Percentiles rank a stretch among this genome's conserved stretches.
Conservation (phyloP, 176 grass and related monocot genomes). For the Stipa capillata region DNA sequence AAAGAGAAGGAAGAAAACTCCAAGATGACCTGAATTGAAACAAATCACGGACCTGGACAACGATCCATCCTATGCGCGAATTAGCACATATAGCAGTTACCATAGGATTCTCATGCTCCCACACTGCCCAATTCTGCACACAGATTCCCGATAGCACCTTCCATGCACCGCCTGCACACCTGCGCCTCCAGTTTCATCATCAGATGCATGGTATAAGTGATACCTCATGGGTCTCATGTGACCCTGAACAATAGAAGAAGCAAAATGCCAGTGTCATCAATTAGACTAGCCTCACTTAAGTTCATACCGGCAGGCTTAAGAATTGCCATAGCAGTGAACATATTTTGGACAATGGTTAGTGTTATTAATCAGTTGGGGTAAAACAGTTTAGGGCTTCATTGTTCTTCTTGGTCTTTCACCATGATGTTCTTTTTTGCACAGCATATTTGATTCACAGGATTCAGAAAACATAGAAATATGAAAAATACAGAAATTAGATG, state of each 20-base stretch:
- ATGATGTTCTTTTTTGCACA: background rate
- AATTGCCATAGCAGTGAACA: background rate
- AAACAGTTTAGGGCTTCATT: background rate
- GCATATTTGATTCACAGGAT: too few relatives aligned
- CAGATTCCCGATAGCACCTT: conserved; percentile 29
- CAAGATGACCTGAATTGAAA: background rate
- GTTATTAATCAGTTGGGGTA: background rate
- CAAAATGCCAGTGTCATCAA: background rate
- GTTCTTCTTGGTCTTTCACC: background rate
- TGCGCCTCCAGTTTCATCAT: conserved; percentile 13
- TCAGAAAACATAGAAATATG: too few relatives aligned
- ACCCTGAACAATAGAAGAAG: background rate
- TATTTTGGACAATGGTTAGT: background rate
- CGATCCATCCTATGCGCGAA: background rate
- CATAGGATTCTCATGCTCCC: conserved; percentile 15
- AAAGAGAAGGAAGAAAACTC: conserved; percentile 6
- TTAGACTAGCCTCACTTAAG: background rate
- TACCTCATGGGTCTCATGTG: conserved; percentile 14
- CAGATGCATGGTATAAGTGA: conserved; percentile 10
- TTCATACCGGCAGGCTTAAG: background rate
- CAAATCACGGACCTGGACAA: conserved; percentile 16
- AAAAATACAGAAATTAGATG: too few relatives aligned
- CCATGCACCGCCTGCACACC: conserved; percentile 14
- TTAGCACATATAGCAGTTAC: background rate
- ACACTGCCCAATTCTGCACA: conserved; percentile 23